Evolutionary conservation across 768 basidiomycete species (phyloP).

Genomic region (Epithele typhae): DNA sequence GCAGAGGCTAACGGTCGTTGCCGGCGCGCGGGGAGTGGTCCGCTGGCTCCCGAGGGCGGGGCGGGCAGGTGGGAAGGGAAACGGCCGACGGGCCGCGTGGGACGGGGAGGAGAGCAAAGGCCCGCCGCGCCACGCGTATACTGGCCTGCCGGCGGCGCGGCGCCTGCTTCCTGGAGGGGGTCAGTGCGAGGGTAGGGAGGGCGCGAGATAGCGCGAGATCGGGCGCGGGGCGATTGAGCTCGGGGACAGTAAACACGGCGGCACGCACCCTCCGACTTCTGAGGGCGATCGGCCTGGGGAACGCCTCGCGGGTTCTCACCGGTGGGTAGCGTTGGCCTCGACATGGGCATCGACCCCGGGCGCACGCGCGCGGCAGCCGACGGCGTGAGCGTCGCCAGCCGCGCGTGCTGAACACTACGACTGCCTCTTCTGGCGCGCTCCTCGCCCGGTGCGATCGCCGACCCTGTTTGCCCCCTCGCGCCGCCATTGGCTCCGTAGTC

Average conservation of each 20-base stretch:
- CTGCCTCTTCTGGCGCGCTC: slow-evolving; percentile 2
- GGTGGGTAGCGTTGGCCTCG: slow-evolving; percentile 3
- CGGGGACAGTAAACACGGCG: slow-evolving; percentile 10
- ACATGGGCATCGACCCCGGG: background rate
- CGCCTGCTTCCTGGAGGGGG: background rate
- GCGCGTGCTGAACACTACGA: slow-evolving; percentile 4
- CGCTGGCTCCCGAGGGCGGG: background rate
- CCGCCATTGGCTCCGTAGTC: background rate
- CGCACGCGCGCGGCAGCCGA: slow-evolving; percentile 8
- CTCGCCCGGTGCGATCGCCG: background rate
- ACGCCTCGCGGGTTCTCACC: slow-evolving; percentile 9
- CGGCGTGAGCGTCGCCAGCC: slow-evolving; percentile 3
- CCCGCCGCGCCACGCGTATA: too few species aligned
- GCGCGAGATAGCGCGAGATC: slow-evolving; percentile 3
- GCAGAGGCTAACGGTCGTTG: slow-evolving; percentile 13
- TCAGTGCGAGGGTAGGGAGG: background rate
- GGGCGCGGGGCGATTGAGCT: slow-evolving; percentile 1
- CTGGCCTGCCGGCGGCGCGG: too few species aligned
- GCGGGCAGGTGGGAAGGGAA: slow-evolving; percentile 1
- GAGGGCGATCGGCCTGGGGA: slow-evolving; percentile 12
- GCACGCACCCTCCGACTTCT: slow-evolving; percentile 7
- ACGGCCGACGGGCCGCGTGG: slow-evolving; percentile 6
- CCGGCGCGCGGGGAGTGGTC: background rate
- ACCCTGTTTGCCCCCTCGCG: slow-evolving; percentile 1
- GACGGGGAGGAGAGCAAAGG: slow-evolving; percentile 2